Percentiles rank a stretch among this genome's conserved stretches.
phyloP scores from a whole-genome alignment of 2,329 filamentous ascomycete genomes.

The Trichoderma sp. region DNA sequence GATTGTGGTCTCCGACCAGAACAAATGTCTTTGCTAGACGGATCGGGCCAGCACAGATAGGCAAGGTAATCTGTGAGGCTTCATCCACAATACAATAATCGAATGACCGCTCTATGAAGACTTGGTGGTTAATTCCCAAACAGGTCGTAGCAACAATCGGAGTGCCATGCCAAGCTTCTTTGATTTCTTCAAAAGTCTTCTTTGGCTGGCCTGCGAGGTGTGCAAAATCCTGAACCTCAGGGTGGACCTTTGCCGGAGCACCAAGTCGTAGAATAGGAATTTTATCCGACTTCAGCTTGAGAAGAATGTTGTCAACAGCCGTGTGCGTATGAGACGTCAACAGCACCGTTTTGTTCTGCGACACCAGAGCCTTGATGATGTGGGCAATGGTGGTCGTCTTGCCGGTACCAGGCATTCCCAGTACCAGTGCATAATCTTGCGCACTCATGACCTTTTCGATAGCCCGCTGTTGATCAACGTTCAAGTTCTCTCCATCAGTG shows the following conservation, averaged over 20 bases:
- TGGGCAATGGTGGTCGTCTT: conserved; percentile 98
- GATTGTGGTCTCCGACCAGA: conserved; percentile 94
- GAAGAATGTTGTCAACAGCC: conserved; percentile 94
- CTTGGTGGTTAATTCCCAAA: conserved; percentile 82
- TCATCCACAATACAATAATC: conserved; percentile 99
- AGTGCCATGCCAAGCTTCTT: conserved; percentile 79
- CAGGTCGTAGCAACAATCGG: conserved; percentile 95
- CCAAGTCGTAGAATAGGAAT: conserved; percentile 85
- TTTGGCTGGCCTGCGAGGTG: conserved; percentile 75
- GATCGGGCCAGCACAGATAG: conserved; percentile 91
- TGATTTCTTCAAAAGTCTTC: conserved; percentile 79
- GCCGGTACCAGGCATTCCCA: conserved; percentile 97
- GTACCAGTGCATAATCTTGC: conserved; percentile 91
- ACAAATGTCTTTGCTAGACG: conserved; percentile 92
- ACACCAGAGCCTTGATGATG: conserved; percentile 87
- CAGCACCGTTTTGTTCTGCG: conserved; percentile 88
- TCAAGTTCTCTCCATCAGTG: conserved; percentile 68
- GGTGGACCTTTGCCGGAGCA: conserved; percentile 81
- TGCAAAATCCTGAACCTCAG: conserved; percentile 83
- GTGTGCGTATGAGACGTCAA: conserved; percentile 97
- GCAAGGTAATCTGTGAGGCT: conserved; percentile 94
- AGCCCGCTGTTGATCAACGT: conserved; percentile 82
- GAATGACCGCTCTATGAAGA: conserved; percentile 88
- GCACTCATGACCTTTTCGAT: conserved; percentile 96
- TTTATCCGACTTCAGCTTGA: conserved; percentile 82